Conservation (phyloP, 306 rosid species). For the Ziziphus jujuba region DNA sequence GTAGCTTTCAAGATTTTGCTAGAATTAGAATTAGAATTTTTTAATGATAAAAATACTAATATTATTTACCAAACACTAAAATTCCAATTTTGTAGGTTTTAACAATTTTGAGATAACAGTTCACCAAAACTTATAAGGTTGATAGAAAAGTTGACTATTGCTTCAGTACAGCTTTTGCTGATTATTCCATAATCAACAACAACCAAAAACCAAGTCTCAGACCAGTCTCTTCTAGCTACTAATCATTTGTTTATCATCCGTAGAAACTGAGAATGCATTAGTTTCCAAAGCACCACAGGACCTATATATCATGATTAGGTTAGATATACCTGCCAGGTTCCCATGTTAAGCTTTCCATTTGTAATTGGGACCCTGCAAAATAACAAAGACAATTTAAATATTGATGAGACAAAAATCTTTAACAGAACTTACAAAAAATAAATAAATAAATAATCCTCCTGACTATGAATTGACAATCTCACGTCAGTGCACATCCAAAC, state of each 20-base stretch:
- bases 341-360: conserved; percentile 92
- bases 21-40: too few species aligned
- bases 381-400: conserved; percentile 22
- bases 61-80: too few species aligned
- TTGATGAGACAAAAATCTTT: conserved; percentile 6
- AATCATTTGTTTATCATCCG: too few species aligned
- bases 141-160: too few species aligned
- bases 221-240: too few species aligned
- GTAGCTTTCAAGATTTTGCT: too few species aligned
- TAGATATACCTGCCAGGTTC: conserved; percentile 90
- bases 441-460: background rate
- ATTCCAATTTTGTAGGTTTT: too few species aligned
- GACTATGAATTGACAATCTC: background rate
- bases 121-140: too few species aligned
- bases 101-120: too few species aligned
- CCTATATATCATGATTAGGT: background rate
- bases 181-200: too few species aligned
- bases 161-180: too few species aligned
- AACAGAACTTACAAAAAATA: background rate
- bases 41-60: too few species aligned
- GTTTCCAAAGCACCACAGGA: background rate
- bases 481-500: conserved; percentile 89
- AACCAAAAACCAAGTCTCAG: background rate
- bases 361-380: conserved; percentile 78
- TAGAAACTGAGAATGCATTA: background rate